These are phyloP conservation scores for Globisporangium abappressorium DNA, from an alignment of 352 stramenopile species.

Conservation along the genomic window DNA sequence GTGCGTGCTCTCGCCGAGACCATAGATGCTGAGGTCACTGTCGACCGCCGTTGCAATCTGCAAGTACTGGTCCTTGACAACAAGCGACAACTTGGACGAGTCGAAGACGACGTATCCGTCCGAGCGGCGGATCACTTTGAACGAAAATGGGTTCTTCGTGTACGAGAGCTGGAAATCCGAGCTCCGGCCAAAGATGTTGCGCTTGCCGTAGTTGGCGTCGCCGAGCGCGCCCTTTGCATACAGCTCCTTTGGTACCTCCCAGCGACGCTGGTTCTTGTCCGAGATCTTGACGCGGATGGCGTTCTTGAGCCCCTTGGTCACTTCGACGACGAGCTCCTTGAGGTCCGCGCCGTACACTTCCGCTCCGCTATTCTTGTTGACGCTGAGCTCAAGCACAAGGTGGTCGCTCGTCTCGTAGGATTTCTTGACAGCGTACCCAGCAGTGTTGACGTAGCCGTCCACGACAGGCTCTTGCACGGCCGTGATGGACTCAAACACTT, in stretches of 20 bases:
- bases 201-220: slow-evolving; percentile 12
- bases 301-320: slow-evolving; percentile 19
- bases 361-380: slow-evolving; percentile 18
- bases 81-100: slow-evolving; percentile 32
- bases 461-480: no score
- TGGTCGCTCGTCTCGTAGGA: slow-evolving; percentile 18
- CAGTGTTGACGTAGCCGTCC: slow-evolving; percentile 17
- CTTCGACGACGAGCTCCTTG: slow-evolving; percentile 37
- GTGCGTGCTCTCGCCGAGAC: slow-evolving; percentile 46
- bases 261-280: slow-evolving; percentile 19
- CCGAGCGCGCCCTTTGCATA: slow-evolving; percentile 13
- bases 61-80: slow-evolving; percentile 55
- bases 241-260: slow-evolving; percentile 21
- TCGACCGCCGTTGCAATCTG: slow-evolving; percentile 38
- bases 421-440: slow-evolving; percentile 28
- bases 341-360: slow-evolving; percentile 30
- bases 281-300: slow-evolving; percentile 25
- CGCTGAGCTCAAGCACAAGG: slow-evolving; percentile 22
- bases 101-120: slow-evolving; percentile 44
- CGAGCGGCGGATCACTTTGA: slow-evolving; percentile 31
- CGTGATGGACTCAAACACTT: no score
- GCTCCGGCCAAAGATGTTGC: slow-evolving; percentile 7
- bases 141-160: slow-evolving; percentile 35
- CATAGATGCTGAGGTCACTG: slow-evolving; percentile 31
- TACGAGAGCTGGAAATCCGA: slow-evolving; percentile 25